These are phyloP conservation scores for Camillea tinctor DNA, from an alignment of 2,329 filamentous ascomycete genomes.

Conservation along the genomic window DNA sequence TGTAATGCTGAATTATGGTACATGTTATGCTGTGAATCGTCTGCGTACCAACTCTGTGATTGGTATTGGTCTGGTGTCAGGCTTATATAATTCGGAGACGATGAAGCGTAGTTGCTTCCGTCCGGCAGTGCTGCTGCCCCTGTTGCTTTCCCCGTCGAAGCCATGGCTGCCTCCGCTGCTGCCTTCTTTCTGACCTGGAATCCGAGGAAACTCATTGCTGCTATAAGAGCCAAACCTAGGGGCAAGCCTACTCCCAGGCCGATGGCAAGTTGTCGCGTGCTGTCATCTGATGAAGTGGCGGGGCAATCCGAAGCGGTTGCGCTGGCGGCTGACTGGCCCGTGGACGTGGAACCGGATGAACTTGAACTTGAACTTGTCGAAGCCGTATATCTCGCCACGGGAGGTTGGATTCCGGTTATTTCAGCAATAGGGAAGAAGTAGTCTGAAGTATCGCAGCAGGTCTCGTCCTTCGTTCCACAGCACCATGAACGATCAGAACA, in stretches of 20 bases:
- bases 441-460: not conserved
- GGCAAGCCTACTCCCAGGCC: not conserved
- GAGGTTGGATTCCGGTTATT: not conserved
- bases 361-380: not conserved
- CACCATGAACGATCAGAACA: not conserved
- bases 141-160: not conserved
- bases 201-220: not conserved
- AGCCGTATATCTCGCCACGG: not conserved
- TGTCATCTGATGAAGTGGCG: not conserved
- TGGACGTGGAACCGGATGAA: not conserved
- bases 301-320: constrained; percentile 9
- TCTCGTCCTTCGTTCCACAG: not conserved
- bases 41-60: not conserved
- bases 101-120: not conserved
- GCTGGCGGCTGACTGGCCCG: not conserved
- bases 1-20: not conserved
- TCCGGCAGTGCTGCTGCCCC: not conserved
- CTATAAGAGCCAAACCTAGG: not conserved
- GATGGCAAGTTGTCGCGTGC: not conserved
- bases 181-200: not conserved
- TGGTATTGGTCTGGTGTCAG: not conserved
- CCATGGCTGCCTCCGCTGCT: not conserved
- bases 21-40: not conserved
- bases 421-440: not conserved
- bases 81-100: not conserved